These are phyloP conservation scores for Aspergillus indologenus DNA, from an alignment of 495 filamentous ascomycete genomes.

Conservation along the genomic window DNA sequence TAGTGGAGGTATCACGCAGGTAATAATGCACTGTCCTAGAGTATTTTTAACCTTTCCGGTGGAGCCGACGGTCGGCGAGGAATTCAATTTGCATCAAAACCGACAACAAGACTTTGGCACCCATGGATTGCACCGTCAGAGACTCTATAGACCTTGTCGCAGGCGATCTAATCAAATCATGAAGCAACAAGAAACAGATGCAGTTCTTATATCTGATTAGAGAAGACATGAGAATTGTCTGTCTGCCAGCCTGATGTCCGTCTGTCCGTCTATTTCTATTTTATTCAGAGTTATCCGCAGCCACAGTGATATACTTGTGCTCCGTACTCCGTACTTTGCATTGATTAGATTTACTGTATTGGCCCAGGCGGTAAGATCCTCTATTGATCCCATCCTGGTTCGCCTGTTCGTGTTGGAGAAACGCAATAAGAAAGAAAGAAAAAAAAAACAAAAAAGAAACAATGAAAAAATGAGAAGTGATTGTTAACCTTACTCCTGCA, in stretches of 20 bases:
- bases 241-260: too few relatives aligned
- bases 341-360: neutral
- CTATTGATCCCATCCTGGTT: neutral
- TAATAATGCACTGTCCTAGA: neutral
- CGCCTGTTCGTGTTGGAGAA: constrained; percentile 1
- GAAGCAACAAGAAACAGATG: neutral
- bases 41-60: neutral
- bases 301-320: neutral
- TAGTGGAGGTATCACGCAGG: neutral
- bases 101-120: neutral
- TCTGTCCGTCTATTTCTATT: neutral
- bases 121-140: neutral
- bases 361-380: constrained; percentile 1
- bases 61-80: neutral
- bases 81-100: neutral
- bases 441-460: neutral
- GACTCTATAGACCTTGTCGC: neutral
- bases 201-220: neutral
- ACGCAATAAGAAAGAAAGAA: neutral
- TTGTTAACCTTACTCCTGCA: neutral
- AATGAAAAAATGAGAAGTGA: neutral
- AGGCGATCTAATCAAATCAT: neutral
- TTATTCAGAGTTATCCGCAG: neutral
- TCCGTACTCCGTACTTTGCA: neutral
- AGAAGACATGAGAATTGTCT: too few relatives aligned